Percentiles rank a stretch among this genome's conserved stretches.
Conservation (phyloP, 768 basidiomycete genomes). For the Gloeostereum incarnatum region DNA sequence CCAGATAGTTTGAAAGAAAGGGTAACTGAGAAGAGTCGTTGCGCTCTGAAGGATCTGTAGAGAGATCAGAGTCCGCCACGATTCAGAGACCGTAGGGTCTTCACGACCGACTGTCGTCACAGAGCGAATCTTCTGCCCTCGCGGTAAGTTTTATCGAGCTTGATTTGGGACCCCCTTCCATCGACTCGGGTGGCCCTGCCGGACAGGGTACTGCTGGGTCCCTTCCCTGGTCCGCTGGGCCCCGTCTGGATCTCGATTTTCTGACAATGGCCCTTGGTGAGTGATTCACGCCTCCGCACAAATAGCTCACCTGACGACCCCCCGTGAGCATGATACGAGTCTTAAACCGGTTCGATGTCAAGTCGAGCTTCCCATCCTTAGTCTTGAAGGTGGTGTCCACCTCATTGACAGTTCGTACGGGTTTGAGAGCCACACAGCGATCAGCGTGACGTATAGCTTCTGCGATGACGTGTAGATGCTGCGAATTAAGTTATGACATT, state of each 20-base stretch:
- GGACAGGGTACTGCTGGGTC: not conserved
- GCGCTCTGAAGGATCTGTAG: not conserved
- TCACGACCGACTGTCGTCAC: not conserved
- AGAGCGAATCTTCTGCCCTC: not conserved
- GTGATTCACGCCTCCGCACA: not conserved
- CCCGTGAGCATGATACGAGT: constrained; percentile 34
- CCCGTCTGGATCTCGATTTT: not conserved
- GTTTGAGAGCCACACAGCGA: constrained; percentile 31
- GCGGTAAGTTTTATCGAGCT: not conserved
- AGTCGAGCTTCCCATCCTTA: constrained; percentile 19
- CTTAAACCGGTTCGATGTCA: constrained; percentile 31
- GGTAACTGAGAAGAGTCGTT: too few relatives aligned
- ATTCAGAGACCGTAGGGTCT: not conserved
- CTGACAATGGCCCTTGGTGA: not conserved
- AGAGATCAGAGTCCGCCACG: not conserved
- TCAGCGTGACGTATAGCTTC: constrained; percentile 27
- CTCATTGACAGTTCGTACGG: constrained; percentile 35
- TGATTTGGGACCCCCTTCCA: not conserved
- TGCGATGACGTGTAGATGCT: constrained; percentile 30
- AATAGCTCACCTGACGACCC: constrained; percentile 16
- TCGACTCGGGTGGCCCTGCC: not conserved
- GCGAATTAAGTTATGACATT: constrained; percentile 4
- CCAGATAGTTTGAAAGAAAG: too few relatives aligned
- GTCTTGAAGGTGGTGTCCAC: constrained; percentile 18
- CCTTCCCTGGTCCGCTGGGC: not conserved